A percentile compares a stretch with the other conserved stretches of the same genome.
These are phyloP conservation scores for Aspergillus jensenii DNA, from an alignment of 2,329 filamentous ascomycete species.

Conservation along the genomic window DNA sequence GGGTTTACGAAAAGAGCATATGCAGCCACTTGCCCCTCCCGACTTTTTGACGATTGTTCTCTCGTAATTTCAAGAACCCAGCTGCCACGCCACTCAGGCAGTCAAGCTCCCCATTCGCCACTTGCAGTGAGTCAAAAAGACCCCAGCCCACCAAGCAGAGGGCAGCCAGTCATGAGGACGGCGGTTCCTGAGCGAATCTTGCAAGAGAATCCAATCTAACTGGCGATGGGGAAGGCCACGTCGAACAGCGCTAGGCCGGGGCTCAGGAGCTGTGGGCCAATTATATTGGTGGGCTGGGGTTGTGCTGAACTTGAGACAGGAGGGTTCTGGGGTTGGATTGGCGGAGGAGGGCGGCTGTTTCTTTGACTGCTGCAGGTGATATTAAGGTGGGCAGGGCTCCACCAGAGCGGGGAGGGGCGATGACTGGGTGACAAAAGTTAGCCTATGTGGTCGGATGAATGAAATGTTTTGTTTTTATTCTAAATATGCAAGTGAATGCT, in stretches of 20 bases:
- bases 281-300: background rate
- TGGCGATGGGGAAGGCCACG: constrained; percentile 23
- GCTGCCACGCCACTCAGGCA: background rate
- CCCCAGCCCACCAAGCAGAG: background rate
- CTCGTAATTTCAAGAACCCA: background rate
- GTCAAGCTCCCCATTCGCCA: constrained; percentile 3
- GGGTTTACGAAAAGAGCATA: background rate
- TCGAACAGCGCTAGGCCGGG: constrained; percentile 21
- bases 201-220: constrained; percentile 14
- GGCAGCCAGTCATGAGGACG: constrained; percentile 14
- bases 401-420: background rate
- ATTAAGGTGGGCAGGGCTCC: constrained; percentile 6
- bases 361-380: constrained; percentile 11
- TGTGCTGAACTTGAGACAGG: background rate
- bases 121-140: background rate
- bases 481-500: background rate
- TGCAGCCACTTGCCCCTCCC: background rate
- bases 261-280: constrained; percentile 9
- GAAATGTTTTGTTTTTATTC: background rate
- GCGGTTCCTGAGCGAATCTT: constrained; percentile 20
- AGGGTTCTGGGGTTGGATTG: constrained; percentile 13
- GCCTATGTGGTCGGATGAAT: background rate
- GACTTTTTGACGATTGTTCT: background rate
- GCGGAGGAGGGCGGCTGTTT: constrained; percentile 18
- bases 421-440: background rate